Conservation (phyloP, 352 stramenopile genomes). For the Pythium chondricola region DNA sequence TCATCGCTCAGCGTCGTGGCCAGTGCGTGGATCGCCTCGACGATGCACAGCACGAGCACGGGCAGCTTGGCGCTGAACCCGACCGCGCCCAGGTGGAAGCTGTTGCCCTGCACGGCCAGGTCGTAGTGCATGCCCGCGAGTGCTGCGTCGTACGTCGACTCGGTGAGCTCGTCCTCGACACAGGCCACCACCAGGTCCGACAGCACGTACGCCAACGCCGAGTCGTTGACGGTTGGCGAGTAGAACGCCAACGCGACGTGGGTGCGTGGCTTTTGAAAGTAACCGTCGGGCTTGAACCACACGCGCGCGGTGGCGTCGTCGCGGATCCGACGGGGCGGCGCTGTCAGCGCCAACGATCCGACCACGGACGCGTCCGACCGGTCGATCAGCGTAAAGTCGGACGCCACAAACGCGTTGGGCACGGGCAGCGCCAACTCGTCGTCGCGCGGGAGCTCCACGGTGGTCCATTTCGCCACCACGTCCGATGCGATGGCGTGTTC, state of each 20-base stretch:
- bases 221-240: constrained; percentile 24
- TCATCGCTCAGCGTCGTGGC: constrained; percentile 23
- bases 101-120: constrained; percentile 27
- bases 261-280: constrained; percentile 58
- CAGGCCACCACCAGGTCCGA: constrained; percentile 31
- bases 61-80: constrained; percentile 44
- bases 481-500: constrained; percentile 22
- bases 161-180: constrained; percentile 36
- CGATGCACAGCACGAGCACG: constrained; percentile 31
- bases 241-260: constrained; percentile 47
- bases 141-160: constrained; percentile 27
- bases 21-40: constrained; percentile 30
- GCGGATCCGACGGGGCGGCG: constrained; percentile 10
- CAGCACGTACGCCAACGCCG: constrained; percentile 25
- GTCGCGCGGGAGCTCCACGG: constrained; percentile 20
- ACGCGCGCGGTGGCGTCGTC: constrained; percentile 18
- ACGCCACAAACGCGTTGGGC: constrained; percentile 29
- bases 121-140: constrained; percentile 26
- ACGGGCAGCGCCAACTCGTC: constrained; percentile 29
- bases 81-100: constrained; percentile 34
- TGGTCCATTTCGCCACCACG: constrained; percentile 21
- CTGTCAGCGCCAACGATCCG: not conserved
- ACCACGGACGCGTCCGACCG: not conserved
- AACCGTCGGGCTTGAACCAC: constrained; percentile 59
- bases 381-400: constrained; percentile 28